Base-by-base conservation (phyloP, 805 yeast species). In the Ogataea philodendri region DNA sequence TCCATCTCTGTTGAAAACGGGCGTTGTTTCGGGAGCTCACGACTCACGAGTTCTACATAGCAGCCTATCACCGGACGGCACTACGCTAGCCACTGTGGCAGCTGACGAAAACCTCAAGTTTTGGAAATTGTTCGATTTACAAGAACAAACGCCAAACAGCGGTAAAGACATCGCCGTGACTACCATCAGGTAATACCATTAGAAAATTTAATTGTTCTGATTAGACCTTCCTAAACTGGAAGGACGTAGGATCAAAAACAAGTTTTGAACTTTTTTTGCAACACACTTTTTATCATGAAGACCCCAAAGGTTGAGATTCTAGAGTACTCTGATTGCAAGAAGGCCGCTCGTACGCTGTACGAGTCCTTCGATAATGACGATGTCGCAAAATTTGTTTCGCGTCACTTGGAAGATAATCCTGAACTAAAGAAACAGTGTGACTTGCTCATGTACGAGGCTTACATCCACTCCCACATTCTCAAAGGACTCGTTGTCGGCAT, bases 91-190 rank as follows among this genome's bases (percentile, higher is more conserved):
- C 1, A 93, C 98, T 0, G 88, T 89, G 29, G 94, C 97, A 2
- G 94, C 95, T 9, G 97, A 93, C 61, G 98, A 93, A 59, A 90
- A 88, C 62, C 71, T 93, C 55, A 90, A 93, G 63, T 93, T 93
- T 63, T 93, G 95, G 89, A 82, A 85, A 47, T 70, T 93, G 15
- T 90, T 88, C 60, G 96, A 90, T 26, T 34, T 45, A 5, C 39
- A 45, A 9, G 41, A 46, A 2, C 45, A 49, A n/a, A 35, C 60
- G 3, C 47, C 64, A 21, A 54, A 58, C 13, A 54, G 63, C 22
- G 72, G 70, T 15, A 73, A 72, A 48, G 69, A 67, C 29, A 70
- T 72, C 56, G 65, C 67, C 20, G 70, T 66, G 13, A 72, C 71
- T 74, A 73, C 74, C 41, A 70, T 73, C 35, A 65, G 78, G 43